Base-by-base conservation (phyloP, 176 grass and related monocot genomes). In the Lolium rigidum region DNA sequence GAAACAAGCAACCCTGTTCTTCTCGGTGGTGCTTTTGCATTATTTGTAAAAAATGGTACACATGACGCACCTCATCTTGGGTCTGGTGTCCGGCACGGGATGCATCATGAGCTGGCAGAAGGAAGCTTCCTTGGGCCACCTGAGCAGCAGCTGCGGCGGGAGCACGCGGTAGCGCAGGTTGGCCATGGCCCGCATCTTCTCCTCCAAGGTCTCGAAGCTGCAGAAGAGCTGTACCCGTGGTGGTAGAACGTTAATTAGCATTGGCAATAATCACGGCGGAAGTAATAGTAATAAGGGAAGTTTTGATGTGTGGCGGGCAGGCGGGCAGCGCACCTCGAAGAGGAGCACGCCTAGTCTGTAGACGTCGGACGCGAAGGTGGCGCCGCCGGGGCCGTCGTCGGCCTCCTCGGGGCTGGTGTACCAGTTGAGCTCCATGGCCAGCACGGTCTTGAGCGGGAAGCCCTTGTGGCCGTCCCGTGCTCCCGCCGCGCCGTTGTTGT, bases 31-130 rank as follows among this genome's bases (percentile, higher is more conserved):
- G 65, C 59, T 77, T 77, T 35, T 35, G 31, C 31, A 35, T 35
- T 35, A 35, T 3, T 35, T 35, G 31, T 35, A 35, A 35, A 3
- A 73, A 25, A 56, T 2, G 7, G 16, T 0, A 10, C 18, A 66
- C 2, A 21, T 4, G 8, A 67, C 68, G 39, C 63, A 99, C 97
- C 97, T 90, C 73, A 92, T 94, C 80, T 99, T 99, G 26, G 97
- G 97, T 21, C 97, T 89, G 49, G 82, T 94, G 46, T 91, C 92
- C 0, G 88, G 92, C n/a, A 77, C 74, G 20, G 97, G 97, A 82
- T 96, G 97, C 97, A 96, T 92, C n/a, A 99, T 80, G 90, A 92
- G 85, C 80, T 96, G 94, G 87, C 97, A 96, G 82, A 95, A 96
- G 26, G 97, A 94, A 46, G 94, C 97, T 86, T 99, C 97, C 86